phyloP scores from a whole-genome alignment of 495 filamentous ascomycete genomes.

The Penicillium lividum region DNA sequence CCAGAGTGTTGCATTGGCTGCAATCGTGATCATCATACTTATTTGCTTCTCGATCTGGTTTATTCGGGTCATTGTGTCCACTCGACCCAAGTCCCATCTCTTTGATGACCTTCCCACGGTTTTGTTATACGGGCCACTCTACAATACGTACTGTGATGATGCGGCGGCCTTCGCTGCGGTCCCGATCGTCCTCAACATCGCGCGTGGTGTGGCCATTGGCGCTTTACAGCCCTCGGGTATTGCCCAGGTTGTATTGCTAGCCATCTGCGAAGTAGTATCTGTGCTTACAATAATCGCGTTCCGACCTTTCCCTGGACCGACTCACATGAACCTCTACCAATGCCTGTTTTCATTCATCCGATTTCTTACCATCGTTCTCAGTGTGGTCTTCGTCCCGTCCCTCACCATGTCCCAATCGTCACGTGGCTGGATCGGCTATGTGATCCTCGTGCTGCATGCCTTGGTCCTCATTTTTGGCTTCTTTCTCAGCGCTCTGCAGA shows the following conservation, averaged over 20 bases:
- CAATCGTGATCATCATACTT: constrained; percentile 68
- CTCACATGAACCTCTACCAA: constrained; percentile 98
- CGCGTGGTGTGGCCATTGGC: constrained; percentile 88
- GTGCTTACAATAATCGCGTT: constrained; percentile 88
- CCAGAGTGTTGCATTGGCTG: constrained; percentile 69
- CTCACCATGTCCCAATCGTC: constrained; percentile 72
- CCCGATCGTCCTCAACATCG: constrained; percentile 76
- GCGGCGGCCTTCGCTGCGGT: constrained; percentile 85
- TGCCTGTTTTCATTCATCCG: constrained; percentile 78
- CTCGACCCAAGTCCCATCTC: constrained; percentile 78
- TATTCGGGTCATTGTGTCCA: constrained; percentile 72
- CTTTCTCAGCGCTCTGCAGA: constrained; percentile 88
- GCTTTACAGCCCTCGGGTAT: constrained; percentile 91
- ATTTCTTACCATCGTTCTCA: constrained; percentile 76
- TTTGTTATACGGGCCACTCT: constrained; percentile 89
- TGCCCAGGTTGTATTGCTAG: constrained; percentile 86
- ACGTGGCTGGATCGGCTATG: constrained; percentile 93
- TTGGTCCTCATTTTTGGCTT: constrained; percentile 90
- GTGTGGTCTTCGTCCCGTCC: constrained; percentile 83
- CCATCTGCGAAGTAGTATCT: constrained; percentile 89
- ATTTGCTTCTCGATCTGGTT: constrained; percentile 76
- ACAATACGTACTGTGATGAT: constrained; percentile 94
- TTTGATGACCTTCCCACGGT: constrained; percentile 93
- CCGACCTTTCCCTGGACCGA: constrained; percentile 83
- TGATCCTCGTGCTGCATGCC: constrained; percentile 83